A percentile compares a stretch with the other conserved stretches of the same genome.
Evolutionary conservation across 805 yeast species (phyloP).

Genomic region (Lipomyces spencermartinsiae): DNA sequence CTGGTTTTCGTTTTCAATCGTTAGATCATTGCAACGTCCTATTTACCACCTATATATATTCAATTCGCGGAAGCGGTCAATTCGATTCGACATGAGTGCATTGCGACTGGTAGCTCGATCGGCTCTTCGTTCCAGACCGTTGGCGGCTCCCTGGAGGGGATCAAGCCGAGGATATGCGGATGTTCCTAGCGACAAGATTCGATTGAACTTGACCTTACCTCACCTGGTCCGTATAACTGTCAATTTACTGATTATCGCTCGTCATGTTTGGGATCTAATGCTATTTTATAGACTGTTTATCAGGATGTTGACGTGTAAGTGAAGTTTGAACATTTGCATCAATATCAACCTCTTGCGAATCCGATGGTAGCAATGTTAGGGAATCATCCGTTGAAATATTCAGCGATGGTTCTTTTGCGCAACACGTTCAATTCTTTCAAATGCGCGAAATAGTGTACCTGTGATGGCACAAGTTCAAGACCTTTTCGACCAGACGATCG

Average conservation of each 20-base stretch:
- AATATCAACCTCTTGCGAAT: neutral
- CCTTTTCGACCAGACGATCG: neutral
- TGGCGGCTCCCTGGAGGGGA: constrained; percentile 21
- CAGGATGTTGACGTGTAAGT: constrained; percentile 47
- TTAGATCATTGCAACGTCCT: neutral
- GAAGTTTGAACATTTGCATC: constrained; percentile 13
- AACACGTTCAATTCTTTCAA: neutral
- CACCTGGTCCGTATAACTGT: constrained; percentile 58
- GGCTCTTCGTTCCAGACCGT: constrained; percentile 25
- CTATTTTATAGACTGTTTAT: constrained; percentile 43
- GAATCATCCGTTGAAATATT: neutral
- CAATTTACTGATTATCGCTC: neutral
- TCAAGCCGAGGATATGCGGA: constrained; percentile 80
- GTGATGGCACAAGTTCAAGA: neutral
- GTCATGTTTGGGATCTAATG: neutral
- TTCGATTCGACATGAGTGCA: constrained; percentile 27
- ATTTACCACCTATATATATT: neutral
- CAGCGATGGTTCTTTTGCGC: neutral
- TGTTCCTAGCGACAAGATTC: constrained; percentile 76
- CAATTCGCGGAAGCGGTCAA: neutral
- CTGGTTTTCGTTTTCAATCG: neutral
- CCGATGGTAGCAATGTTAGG: neutral
- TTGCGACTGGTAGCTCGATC: constrained; percentile 31
- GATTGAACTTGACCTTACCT: constrained; percentile 89
- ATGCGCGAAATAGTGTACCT: neutral